Base-by-base conservation (phyloP, 116 monocot genomes). In the Dioscorea cayenensis region DNA sequence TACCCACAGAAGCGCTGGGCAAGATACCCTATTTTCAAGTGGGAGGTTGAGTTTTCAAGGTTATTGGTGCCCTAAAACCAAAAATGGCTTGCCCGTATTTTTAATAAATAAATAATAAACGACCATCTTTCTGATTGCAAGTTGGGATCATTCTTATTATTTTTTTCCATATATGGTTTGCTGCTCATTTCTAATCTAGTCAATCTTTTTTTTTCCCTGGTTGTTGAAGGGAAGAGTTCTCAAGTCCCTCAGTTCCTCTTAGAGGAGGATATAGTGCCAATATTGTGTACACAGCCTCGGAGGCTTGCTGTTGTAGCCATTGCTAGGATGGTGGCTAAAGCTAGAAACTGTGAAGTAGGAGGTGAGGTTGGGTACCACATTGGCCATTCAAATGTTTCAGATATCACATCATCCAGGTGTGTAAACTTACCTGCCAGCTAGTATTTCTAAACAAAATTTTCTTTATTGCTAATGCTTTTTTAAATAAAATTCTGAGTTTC, bases 341-440 rank as follows among this genome's bases (percentile, higher is more conserved):
- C 81, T 64, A 82, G 82, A 35, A 77, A 81, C 27, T 89, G 85
- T 80, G 81, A 81, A 29, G 82, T 94, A 21, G 93, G 93, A 28
- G 83, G 70, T 22, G 90, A 90, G 75, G 77, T 94, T 68, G 93
- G 93, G 29, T 94, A 94, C 81, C 93, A 94, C 68, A 94, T 94
- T 63, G 90, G 93, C 6, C 90, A 90, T 72, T 87, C 93, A 32
- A 87, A 89, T 73, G 84, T 92, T 69, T 78, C 83, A 1, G 72
- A 86, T 71, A 75, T 66, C 13, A 67, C 78, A 72, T 78, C 78
- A 37, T 64, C 65, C 63, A 81, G 84, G 87, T 85, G 60, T 22
- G 48, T 43, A 20, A 35, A 10, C 43, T 12, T 43, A 43, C 11
- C 43, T 43, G 6, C 12, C 11, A 43, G 12, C 43, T 43, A 43